Evolutionary conservation across 768 basidiomycete genomes (phyloP).

Genomic region (Serendipita sp.): DNA sequence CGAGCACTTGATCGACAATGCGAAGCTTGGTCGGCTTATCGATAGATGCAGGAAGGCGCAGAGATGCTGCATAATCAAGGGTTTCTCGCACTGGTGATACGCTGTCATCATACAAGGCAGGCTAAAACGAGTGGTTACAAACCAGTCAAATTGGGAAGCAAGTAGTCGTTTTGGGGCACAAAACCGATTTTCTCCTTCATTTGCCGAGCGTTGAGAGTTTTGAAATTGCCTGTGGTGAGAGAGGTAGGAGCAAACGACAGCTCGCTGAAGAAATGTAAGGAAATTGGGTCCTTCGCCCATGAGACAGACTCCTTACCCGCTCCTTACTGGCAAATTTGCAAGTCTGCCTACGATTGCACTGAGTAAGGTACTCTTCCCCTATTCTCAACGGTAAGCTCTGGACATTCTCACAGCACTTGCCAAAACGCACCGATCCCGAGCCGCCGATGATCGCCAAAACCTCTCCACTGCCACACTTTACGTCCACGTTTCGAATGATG

Average conservation of each 20-base stretch:
- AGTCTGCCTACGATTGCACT: slow-evolving; percentile 20
- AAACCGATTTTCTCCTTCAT: slow-evolving; percentile 22
- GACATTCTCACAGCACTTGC: slow-evolving; percentile 16
- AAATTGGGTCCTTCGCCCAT: slow-evolving; percentile 1
- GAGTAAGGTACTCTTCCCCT: slow-evolving; percentile 23
- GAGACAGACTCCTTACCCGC: slow-evolving; percentile 13
- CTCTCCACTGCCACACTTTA: slow-evolving; percentile 20
- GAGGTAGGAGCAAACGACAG: not conserved
- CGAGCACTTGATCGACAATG: slow-evolving; percentile 29
- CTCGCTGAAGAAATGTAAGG: slow-evolving; percentile 10
- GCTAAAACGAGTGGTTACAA: not conserved
- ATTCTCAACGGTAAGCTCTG: not conserved
- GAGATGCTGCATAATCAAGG: slow-evolving; percentile 21
- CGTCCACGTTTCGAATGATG: slow-evolving; percentile 19
- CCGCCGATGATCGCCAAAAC: slow-evolving; percentile 20
- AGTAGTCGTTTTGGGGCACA: slow-evolving; percentile 25
- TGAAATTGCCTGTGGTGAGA: not conserved
- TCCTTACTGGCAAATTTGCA: slow-evolving; percentile 17
- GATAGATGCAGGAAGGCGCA: slow-evolving; percentile 23
- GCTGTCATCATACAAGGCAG: not conserved
- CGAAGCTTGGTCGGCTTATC: slow-evolving; percentile 13
- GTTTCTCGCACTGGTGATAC: slow-evolving; percentile 22
- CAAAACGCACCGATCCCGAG: slow-evolving; percentile 7
- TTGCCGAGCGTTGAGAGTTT: slow-evolving; percentile 12
- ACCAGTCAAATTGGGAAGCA: slow-evolving; percentile 26